Evolutionary conservation across 2,329 filamentous ascomycete species (phyloP), one percentile per base, ranked within the genome.

Genomic region (Fusarium ambrosium): DNA sequence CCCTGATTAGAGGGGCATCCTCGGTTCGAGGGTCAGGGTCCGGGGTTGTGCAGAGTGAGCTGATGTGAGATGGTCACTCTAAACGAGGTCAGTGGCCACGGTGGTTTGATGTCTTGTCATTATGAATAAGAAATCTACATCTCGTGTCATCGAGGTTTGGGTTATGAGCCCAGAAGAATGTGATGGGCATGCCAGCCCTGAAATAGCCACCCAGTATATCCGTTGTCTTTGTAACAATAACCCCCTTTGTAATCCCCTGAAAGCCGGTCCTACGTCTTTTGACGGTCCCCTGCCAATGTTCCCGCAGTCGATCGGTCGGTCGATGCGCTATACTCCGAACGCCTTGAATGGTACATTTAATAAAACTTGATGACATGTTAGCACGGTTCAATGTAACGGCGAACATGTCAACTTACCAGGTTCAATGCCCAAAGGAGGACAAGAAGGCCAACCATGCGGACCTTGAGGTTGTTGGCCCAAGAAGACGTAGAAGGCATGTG

Each of bases 101-200:
- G 51, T 55, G 51, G 51, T 55, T 55, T 55, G 51, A 39, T 45
- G 41, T 72, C 29, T 60, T 51, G 58, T 74, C 71, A 72, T 74
- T 72, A 74, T 29, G 71, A 69, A 72, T 72, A 74, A 24, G 71
- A 69, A 72, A 74, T 74, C 55, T 72, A 69, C 27, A 32, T 69
- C 32, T 74, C 71, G 32, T 74, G 71, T 61, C 71, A 9, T 74
- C 58, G 58, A 37, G 18, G 72, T 71, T 67, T 61, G 34, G 34
- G 56, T 10, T 61, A 6, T 61, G 36, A 43, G 27, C 36, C 36
- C 36, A 41, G 22, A 60, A 59, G 22, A 20, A 60, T 39, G 56
- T 37, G 56, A 14, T 37, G 22, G 51, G 51, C 51, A 55, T 55
- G 24, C 18, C 56, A 27, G 56, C 56, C 56, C 56, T 14, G 11